A percentile compares a stretch with the other conserved stretches of the same genome.
phyloP scores from a whole-genome alignment of 495 filamentous ascomycete species.

The Pyronema omphalodes region DNA sequence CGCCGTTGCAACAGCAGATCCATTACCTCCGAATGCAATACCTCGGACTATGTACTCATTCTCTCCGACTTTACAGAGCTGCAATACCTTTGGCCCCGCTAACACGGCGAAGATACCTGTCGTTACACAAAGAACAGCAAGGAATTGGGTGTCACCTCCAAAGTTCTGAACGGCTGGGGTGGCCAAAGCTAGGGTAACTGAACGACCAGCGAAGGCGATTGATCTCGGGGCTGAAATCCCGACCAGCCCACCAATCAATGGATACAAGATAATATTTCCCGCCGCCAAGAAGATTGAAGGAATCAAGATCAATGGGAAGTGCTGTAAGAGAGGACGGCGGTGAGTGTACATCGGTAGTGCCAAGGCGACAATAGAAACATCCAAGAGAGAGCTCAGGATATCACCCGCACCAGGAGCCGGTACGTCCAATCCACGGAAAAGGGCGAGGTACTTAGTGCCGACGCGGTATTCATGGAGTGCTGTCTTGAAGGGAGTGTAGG shows the following conservation, averaged over 20 bases:
- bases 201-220: slow-evolving; percentile 33
- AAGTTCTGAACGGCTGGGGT: slow-evolving; percentile 32
- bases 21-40: slow-evolving; percentile 36
- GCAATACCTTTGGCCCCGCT: slow-evolving; percentile 28
- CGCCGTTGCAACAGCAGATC: slow-evolving; percentile 35
- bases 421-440: slow-evolving; percentile 25
- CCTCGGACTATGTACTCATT: slow-evolving; percentile 40
- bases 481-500: slow-evolving; percentile 20
- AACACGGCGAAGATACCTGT: slow-evolving; percentile 36
- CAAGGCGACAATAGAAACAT: slow-evolving; percentile 36
- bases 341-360: slow-evolving; percentile 38
- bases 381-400: slow-evolving; percentile 30
- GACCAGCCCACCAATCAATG: slow-evolving; percentile 29
- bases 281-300: slow-evolving; percentile 31
- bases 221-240: slow-evolving; percentile 30
- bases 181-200: slow-evolving; percentile 36
- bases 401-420: slow-evolving; percentile 33
- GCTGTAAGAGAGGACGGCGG: slow-evolving; percentile 30
- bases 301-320: slow-evolving; percentile 32
- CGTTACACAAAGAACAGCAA: slow-evolving; percentile 34
- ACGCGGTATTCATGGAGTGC: slow-evolving; percentile 30
- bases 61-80: slow-evolving; percentile 30
- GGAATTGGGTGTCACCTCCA: slow-evolving; percentile 34
- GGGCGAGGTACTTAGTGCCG: slow-evolving; percentile 28
- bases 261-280: slow-evolving; percentile 34